phyloP scores from a whole-genome alignment of 176 grass and related monocot genomes.

The sorghum (Sorghum bicolor) region Sorghum_bicolor_NCBIv3 NC_012870.2:48989001-48989500 shows the following conservation, averaged over 20 bases:
- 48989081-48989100: constrained; percentile 86
- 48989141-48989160: constrained; percentile 5
- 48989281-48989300: constrained; percentile 65
- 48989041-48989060: constrained; percentile 78
- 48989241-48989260: neutral
- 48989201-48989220: neutral
- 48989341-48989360: neutral
- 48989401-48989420: no score
- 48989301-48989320: constrained; percentile 86
- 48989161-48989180: neutral
- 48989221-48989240: neutral
- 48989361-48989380: neutral
- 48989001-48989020: constrained; percentile 66
- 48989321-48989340: constrained; percentile 53
- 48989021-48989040: constrained; percentile 68
- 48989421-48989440: no score
- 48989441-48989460: no score
- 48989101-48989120: constrained; percentile 81
- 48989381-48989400: no score
- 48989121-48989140: neutral
- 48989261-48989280: constrained; percentile 29
- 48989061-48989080: constrained; percentile 82
- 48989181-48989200: neutral
- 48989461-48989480: no score
- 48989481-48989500: no score